Evolutionary conservation across 148 eudicot species (phyloP).

Genomic region (Rhododendron ferrugineum): DNA sequence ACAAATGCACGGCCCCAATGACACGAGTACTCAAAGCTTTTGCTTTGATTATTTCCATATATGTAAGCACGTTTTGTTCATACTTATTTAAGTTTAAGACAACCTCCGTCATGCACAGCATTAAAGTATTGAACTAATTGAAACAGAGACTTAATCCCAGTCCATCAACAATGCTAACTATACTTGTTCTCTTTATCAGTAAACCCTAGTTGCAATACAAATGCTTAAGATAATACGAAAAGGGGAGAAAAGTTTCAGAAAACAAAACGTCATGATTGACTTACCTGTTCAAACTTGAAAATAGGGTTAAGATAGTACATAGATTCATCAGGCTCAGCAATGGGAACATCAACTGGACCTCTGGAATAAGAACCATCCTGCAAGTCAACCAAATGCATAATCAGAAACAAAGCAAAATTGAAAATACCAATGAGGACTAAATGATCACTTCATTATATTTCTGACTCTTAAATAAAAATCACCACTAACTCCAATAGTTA

Average conservation of each 20-base stretch:
- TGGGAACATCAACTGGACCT: constrained; percentile 93
- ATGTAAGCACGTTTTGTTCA: background rate
- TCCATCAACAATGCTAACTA: background rate
- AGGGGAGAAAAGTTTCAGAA: background rate
- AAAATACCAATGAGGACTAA: background rate
- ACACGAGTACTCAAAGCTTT: background rate
- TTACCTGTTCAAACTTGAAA: constrained; percentile 90
- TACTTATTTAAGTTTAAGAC: background rate
- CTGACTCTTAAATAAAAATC: background rate
- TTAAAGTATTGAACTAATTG: background rate
- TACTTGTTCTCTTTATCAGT: background rate
- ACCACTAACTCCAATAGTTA: background rate
- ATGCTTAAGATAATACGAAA: background rate
- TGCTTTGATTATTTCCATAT: background rate
- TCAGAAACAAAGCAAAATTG: background rate
- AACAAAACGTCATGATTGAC: constrained; percentile 13
- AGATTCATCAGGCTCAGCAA: constrained; percentile 63
- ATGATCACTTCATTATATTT: background rate
- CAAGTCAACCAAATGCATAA: constrained; percentile 12
- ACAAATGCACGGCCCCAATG: background rate
- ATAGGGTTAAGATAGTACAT: constrained; percentile 78
- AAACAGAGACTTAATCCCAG: background rate
- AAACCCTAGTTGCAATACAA: background rate
- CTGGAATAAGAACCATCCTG: constrained; percentile 99
- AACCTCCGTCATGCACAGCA: background rate